Percentiles rank a stretch among this genome's conserved stretches.
Evolutionary conservation across 192 early-diverging fungal species (phyloP).

Genomic region (Rhizoclosmatium sp.): DNA sequence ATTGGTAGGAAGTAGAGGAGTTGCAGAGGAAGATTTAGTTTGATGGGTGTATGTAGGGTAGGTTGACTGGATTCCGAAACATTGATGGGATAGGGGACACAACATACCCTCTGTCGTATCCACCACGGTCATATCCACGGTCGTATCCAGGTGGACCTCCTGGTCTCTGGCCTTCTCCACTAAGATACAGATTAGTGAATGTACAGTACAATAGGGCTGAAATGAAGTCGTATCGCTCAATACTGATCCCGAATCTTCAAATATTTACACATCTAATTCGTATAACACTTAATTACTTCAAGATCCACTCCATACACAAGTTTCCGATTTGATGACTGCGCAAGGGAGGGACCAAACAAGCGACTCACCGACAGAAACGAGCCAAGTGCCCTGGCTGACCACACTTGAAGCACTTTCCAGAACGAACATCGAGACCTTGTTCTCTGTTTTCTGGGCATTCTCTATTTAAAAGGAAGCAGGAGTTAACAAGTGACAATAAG

Average conservation of each 20-base stretch:
- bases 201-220: too few relatives aligned
- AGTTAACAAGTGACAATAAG: too few relatives aligned
- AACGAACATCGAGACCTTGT: conserved; percentile 58
- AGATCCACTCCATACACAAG: too few relatives aligned
- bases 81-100: too few relatives aligned
- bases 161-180: conserved; percentile 36
- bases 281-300: too few relatives aligned
- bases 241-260: too few relatives aligned
- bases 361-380: conserved; percentile 57
- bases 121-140: conserved; percentile 14
- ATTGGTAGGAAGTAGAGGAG: conserved; percentile 16
- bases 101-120: conserved; percentile 31
- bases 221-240: too few relatives aligned
- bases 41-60: too few relatives aligned
- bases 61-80: too few relatives aligned
- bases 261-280: too few relatives aligned
- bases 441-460: conserved; percentile 61
- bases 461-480: conserved; percentile 15
- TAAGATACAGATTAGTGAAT: too few relatives aligned
- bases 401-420: conserved; percentile 65
- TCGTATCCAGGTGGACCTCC: conserved; percentile 37
- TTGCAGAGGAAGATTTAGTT: not conserved
- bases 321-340: not conserved
- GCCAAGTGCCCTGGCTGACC: conserved; percentile 60
- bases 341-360: not conserved